These are phyloP conservation scores for Podosphaera leucotricha DNA, from an alignment of 2,329 filamentous ascomycete species.

Conservation along the genomic window DNA sequence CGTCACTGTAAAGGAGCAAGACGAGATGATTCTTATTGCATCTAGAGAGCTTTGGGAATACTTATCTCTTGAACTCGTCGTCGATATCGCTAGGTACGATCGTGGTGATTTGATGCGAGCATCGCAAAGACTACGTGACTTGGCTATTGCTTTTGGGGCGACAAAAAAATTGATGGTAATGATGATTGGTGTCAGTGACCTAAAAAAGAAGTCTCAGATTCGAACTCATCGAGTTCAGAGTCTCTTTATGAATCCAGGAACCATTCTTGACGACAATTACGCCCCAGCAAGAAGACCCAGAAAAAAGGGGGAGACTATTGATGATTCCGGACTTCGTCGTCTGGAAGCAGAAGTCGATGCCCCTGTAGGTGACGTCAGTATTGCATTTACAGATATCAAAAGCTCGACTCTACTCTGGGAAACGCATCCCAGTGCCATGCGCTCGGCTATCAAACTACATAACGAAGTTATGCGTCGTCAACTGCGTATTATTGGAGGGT, in stretches of 20 bases:
- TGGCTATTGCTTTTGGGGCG: slow-evolving; percentile 87
- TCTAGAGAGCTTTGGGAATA: slow-evolving; percentile 93
- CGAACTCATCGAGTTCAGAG: slow-evolving; percentile 50
- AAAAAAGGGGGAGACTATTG: slow-evolving; percentile 34
- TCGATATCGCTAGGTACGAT: slow-evolving; percentile 74
- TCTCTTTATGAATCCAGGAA: slow-evolving; percentile 54
- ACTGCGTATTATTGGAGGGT: slow-evolving; percentile 78
- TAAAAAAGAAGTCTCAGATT: slow-evolving; percentile 66
- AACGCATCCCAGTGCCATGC: slow-evolving; percentile 82
- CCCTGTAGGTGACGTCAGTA: slow-evolving; percentile 70
- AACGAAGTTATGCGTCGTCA: slow-evolving; percentile 93
- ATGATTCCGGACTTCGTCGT: slow-evolving; percentile 67
- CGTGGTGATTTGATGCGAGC: slow-evolving; percentile 81
- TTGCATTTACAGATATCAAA: slow-evolving; percentile 98
- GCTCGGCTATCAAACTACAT: slow-evolving; percentile 88
- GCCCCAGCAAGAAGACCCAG: slow-evolving; percentile 42
- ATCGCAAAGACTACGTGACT: slow-evolving; percentile 77
- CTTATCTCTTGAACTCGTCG: slow-evolving; percentile 66
- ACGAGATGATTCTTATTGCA: slow-evolving; percentile 82
- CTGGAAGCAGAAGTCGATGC: slow-evolving; percentile 80
- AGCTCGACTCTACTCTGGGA: slow-evolving; percentile 95
- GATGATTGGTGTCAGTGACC: slow-evolving; percentile 80
- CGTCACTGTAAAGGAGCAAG: slow-evolving; percentile 58
- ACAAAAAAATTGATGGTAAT: slow-evolving; percentile 96
- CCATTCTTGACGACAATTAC: slow-evolving; percentile 46